phyloP scores from a whole-genome alignment of 2,329 filamentous ascomycete genomes.

The Juglanconis juglandina region DNA sequence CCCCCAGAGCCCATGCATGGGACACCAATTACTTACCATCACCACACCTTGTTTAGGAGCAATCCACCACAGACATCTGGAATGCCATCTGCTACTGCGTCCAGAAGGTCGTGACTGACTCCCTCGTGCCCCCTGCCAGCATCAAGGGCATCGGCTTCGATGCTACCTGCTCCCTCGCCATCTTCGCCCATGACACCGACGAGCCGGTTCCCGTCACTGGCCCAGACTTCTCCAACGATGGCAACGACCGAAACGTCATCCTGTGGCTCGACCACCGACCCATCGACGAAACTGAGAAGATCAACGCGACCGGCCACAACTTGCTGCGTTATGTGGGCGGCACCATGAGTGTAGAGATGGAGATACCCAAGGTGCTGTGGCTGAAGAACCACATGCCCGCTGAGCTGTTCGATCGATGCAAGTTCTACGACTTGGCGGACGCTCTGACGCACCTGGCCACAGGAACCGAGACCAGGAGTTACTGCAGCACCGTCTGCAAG shows the following conservation, averaged over 20 bases:
- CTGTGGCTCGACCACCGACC: constrained; percentile 96
- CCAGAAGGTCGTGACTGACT: constrained; percentile 75
- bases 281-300: constrained; percentile 83
- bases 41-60: constrained; percentile 57
- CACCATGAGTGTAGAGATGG: constrained; percentile 99
- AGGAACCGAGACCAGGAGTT: constrained; percentile 85
- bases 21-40: background rate
- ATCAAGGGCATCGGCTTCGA: constrained; percentile 95
- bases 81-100: constrained; percentile 87
- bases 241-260: constrained; percentile 89
- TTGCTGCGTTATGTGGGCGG: constrained; percentile 93
- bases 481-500: constrained; percentile 95
- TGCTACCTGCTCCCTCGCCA: constrained; percentile 93
- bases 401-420: constrained; percentile 85
- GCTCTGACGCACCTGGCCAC: constrained; percentile 93
- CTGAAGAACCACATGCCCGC: constrained; percentile 97
- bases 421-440: constrained; percentile 94
- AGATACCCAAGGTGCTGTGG: constrained; percentile 97
- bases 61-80: constrained; percentile 98
- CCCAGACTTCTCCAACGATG: constrained; percentile 75
- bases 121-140: constrained; percentile 69
- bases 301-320: constrained; percentile 90
- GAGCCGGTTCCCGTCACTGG: constrained; percentile 89
- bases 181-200: constrained; percentile 85
- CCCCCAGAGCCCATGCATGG: no score